Evolutionary conservation across 768 basidiomycete genomes (phyloP).

Genomic region (Psilocybe cyanescens): DNA sequence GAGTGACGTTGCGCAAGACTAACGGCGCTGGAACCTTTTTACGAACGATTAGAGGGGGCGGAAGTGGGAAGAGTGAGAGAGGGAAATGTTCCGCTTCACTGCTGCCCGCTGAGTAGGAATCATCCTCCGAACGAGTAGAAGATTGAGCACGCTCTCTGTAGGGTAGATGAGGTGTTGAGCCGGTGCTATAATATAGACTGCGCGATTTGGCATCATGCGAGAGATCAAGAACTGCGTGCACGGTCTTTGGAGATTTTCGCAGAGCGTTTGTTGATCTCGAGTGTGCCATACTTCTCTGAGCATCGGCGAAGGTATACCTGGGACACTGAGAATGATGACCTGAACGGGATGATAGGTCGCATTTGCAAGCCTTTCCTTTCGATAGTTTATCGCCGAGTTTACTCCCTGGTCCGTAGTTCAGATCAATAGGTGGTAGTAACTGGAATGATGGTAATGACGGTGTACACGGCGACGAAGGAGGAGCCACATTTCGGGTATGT

Average conservation of each 20-base stretch:
- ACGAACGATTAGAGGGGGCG: conserved; percentile 40
- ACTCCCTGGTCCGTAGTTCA: conserved; percentile 18
- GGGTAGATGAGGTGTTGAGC: conserved; percentile 31
- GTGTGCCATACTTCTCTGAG: conserved; percentile 10
- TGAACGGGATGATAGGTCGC: conserved; percentile 8
- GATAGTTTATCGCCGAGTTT: conserved; percentile 11
- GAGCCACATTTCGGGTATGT: conserved; percentile 2
- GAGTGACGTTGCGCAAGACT: conserved; percentile 33
- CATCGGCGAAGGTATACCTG: conserved; percentile 11
- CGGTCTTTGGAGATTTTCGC: conserved; percentile 18
- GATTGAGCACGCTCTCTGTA: conserved; percentile 14
- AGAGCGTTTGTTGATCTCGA: neutral
- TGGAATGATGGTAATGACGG: conserved; percentile 21
- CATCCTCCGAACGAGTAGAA: conserved; percentile 17
- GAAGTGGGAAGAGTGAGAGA: conserved; percentile 39
- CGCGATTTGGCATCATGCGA: conserved; percentile 21
- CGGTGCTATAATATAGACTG: conserved; percentile 22
- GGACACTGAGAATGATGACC: conserved; percentile 21
- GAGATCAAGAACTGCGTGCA: conserved; percentile 22
- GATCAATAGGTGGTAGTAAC: conserved; percentile 24
- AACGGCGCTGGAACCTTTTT: conserved; percentile 44
- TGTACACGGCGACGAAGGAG: conserved; percentile 12
- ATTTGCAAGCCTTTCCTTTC: conserved; percentile 15
- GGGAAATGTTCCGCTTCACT: conserved; percentile 23
- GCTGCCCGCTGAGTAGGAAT: conserved; percentile 17